These are phyloP conservation scores for Incumbomyces delicatus DNA, from an alignment of 2,329 filamentous ascomycete species.

Conservation along the genomic window DNA sequence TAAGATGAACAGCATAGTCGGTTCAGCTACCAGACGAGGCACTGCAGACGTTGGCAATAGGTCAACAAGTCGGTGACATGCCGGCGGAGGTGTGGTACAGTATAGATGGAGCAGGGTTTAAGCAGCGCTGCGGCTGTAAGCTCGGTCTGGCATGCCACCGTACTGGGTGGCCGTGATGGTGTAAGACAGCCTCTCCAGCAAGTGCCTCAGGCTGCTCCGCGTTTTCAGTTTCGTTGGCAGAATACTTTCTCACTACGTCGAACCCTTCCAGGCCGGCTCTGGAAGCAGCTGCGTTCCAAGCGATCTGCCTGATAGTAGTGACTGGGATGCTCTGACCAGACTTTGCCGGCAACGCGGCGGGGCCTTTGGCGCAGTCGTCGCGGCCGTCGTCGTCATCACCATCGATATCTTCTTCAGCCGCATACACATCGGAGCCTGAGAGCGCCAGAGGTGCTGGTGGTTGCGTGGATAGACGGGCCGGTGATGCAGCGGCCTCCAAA, in stretches of 20 bases:
- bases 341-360: not conserved
- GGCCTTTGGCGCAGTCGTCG: too few relatives aligned
- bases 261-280: slow-evolving; percentile 4
- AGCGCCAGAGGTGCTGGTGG: too few relatives aligned
- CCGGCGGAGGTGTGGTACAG: too few relatives aligned
- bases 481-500: too few relatives aligned
- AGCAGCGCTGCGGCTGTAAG: too few relatives aligned
- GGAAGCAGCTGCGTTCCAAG: slow-evolving; percentile 4
- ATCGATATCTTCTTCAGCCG: not conserved
- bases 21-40: too few relatives aligned
- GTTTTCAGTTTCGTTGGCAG: not conserved
- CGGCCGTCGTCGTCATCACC: not conserved
- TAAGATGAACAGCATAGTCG: too few relatives aligned
- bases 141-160: not conserved
- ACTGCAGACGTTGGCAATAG: too few relatives aligned
- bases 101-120: too few relatives aligned
- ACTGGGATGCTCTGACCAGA: not conserved
- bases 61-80: too few relatives aligned
- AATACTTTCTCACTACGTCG: slow-evolving; percentile 2
- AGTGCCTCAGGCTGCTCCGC: not conserved
- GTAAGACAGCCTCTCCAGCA: not conserved
- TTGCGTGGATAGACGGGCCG: too few relatives aligned
- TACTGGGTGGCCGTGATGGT: not conserved
- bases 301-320: slow-evolving; percentile 1
- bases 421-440: not conserved